phyloP scores from a whole-genome alignment of 2,329 filamentous ascomycete genomes.

The Ophiostoma sp. region DNA sequence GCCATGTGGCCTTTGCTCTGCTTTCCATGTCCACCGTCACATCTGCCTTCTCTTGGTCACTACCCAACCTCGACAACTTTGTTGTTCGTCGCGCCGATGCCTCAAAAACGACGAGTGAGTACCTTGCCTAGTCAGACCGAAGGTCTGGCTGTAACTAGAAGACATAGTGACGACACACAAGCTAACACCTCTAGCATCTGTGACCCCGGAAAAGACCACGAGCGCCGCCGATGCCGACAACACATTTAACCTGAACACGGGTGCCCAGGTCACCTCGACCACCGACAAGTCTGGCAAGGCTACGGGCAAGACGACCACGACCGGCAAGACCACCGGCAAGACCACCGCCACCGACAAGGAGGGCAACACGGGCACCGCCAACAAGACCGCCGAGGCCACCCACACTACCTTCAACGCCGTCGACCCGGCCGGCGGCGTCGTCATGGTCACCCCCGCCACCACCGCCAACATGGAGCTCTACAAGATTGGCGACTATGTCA shows the following conservation, averaged over 20 bases:
- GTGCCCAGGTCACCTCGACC: constrained; percentile 34
- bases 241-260: constrained; percentile 47
- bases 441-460: constrained; percentile 54
- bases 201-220: neutral
- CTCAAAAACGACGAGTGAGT: neutral
- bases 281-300: constrained; percentile 32
- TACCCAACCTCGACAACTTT: constrained; percentile 54
- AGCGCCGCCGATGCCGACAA: constrained; percentile 32
- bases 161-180: neutral
- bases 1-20: constrained; percentile 51
- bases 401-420: constrained; percentile 48
- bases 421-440: constrained; percentile 52
- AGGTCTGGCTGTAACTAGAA: neutral
- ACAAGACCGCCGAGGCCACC: constrained; percentile 30
- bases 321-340: constrained; percentile 21
- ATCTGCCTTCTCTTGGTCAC: constrained; percentile 52
- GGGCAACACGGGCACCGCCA: constrained; percentile 31
- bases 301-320: constrained; percentile 30
- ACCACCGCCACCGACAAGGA: constrained; percentile 29
- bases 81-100: constrained; percentile 48
- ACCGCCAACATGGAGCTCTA: constrained; percentile 52
- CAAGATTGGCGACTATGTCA: constrained; percentile 61
- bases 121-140: neutral
- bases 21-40: constrained; percentile 53
- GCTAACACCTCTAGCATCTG: constrained; percentile 32